These are phyloP conservation scores for Epithele typhae DNA, from an alignment of 768 basidiomycete species.

Conservation along the genomic window DNA sequence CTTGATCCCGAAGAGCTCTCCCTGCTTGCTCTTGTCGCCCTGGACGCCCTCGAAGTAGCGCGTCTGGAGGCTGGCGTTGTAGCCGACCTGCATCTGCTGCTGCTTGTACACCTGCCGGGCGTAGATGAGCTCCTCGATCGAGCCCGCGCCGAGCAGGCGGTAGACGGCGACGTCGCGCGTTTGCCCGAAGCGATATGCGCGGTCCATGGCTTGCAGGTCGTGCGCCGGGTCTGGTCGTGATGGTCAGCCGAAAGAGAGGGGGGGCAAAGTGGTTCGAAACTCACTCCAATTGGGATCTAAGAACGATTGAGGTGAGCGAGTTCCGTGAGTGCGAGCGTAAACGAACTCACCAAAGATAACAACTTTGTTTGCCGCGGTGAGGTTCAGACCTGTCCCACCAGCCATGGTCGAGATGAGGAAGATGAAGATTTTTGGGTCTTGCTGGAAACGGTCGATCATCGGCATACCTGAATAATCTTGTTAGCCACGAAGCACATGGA, in stretches of 20 bases:
- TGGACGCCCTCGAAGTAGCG: constrained; percentile 85
- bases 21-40: constrained; percentile 67
- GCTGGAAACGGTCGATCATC: constrained; percentile 80
- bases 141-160: constrained; percentile 80
- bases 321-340: background rate
- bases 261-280: constrained; percentile 23
- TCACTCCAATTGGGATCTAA: constrained; percentile 93
- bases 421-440: constrained; percentile 65
- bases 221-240: constrained; percentile 76
- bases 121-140: constrained; percentile 84
- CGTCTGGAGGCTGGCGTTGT: constrained; percentile 79
- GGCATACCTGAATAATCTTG: constrained; percentile 59
- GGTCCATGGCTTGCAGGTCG: constrained; percentile 90
- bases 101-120: constrained; percentile 91
- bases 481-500: constrained; percentile 1
- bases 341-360: constrained; percentile 71
- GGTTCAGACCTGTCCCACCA: constrained; percentile 86
- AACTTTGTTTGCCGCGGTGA: constrained; percentile 92
- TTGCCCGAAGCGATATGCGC: constrained; percentile 85
- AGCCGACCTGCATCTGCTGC: constrained; percentile 90
- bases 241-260: background rate
- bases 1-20: constrained; percentile 80
- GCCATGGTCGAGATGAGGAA: constrained; percentile 90
- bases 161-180: constrained; percentile 81
- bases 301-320: background rate